Evolutionary conservation across 148 eudicot species (phyloP).

Genomic region (Rhododendron vialii): DNA sequence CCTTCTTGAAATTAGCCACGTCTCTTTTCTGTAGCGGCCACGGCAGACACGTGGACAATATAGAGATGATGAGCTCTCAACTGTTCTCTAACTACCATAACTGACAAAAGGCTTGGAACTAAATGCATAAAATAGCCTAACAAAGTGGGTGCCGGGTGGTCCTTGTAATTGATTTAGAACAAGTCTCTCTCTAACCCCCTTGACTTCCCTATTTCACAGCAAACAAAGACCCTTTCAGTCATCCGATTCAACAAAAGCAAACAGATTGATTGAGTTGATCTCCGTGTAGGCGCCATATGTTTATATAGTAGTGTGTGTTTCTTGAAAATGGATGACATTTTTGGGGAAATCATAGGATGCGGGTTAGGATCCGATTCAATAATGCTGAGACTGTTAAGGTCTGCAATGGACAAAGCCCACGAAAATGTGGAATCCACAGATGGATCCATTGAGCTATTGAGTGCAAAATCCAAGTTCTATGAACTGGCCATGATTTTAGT

Average conservation of each 20-base stretch:
- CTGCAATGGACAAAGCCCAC: constrained; percentile 64
- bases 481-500: constrained; percentile 63
- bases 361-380: constrained; percentile 42
- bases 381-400: constrained; percentile 54
- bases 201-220: background rate
- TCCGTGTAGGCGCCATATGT: background rate
- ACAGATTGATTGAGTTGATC: background rate
- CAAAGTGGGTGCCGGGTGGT: background rate
- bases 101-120: background rate
- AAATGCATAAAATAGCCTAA: background rate
- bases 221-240: background rate
- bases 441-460: constrained; percentile 48
- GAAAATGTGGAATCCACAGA: constrained; percentile 42
- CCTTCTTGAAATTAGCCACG: background rate
- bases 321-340: constrained; percentile 46
- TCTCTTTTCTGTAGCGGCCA: background rate
- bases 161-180: background rate
- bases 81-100: background rate
- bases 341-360: constrained; percentile 30
- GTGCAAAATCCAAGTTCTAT: constrained; percentile 60
- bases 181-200: background rate
- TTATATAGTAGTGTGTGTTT: background rate
- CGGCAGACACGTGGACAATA: background rate
- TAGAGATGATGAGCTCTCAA: background rate
- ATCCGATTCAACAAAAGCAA: background rate